Conservation (phyloP, 1,139 yeast species). For the Trichomonascaceae sp. region DNA sequence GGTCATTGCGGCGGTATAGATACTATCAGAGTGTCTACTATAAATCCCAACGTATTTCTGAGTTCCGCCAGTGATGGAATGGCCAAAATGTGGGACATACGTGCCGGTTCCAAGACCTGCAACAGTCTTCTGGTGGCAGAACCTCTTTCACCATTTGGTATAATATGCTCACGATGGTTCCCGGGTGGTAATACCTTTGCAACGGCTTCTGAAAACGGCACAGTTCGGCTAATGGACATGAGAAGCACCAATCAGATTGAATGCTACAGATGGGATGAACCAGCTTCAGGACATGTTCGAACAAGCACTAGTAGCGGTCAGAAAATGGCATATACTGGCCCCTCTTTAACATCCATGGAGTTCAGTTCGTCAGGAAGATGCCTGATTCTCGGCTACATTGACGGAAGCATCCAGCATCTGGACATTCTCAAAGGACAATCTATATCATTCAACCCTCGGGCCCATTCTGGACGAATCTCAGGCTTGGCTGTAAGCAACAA, state of each 20-base stretch:
- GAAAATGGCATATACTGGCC: not conserved
- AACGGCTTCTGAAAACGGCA: constrained; percentile 70
- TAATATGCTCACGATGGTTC: constrained; percentile 58
- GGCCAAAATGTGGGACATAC: constrained; percentile 89
- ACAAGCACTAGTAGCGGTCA: not conserved
- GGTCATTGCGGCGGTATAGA: constrained; percentile 83
- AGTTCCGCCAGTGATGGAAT: constrained; percentile 93
- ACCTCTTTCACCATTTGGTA: constrained; percentile 20
- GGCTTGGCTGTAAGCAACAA: constrained; percentile 69
- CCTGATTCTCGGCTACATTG: constrained; percentile 70
- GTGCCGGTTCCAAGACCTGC: constrained; percentile 68
- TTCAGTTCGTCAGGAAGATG: constrained; percentile 73
- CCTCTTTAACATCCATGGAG: constrained; percentile 55
- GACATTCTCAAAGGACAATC: constrained; percentile 63
- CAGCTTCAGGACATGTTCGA: not conserved
- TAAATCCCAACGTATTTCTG: constrained; percentile 54
- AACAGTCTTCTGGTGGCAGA: constrained; percentile 61
- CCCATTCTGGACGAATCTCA: constrained; percentile 56
- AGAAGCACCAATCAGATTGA: constrained; percentile 71
- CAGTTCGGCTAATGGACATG: constrained; percentile 64
- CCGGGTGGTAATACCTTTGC: constrained; percentile 56
- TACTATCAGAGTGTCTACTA: constrained; percentile 41
- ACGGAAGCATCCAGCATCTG: constrained; percentile 72
- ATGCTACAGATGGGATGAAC: constrained; percentile 9
- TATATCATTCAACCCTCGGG: constrained; percentile 50